Percentiles rank a stretch among this genome's conserved stretches.
phyloP scores from a whole-genome alignment of 108 stramenopile species.

The Fragilariopsis cylindrus region DNA sequence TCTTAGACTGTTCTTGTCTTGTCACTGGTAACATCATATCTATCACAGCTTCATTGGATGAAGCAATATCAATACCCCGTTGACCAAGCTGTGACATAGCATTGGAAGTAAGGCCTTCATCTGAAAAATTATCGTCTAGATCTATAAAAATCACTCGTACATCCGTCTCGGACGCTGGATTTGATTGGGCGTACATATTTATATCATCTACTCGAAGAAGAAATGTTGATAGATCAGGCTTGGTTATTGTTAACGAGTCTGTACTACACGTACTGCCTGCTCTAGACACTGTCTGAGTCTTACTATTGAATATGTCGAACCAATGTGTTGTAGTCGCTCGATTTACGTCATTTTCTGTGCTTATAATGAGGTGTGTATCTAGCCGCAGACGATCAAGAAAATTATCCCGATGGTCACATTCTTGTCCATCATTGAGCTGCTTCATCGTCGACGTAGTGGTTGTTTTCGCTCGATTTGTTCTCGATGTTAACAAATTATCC shows the following conservation, averaged over 20 bases:
- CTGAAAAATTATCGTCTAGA: constrained; percentile 22
- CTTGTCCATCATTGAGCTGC: constrained; percentile 6
- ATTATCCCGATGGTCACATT: constrained; percentile 10
- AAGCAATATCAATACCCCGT: constrained; percentile 21
- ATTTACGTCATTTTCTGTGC: too few species aligned
- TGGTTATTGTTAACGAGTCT: not conserved
- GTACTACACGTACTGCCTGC: not conserved
- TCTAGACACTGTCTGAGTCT: not conserved
- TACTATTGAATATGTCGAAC: too few species aligned
- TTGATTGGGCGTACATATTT: constrained; percentile 14
- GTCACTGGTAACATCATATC: not conserved
- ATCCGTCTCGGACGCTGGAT: constrained; percentile 5
- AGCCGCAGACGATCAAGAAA: constrained; percentile 42
- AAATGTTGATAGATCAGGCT: constrained; percentile 22
- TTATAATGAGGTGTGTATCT: constrained; percentile 20
- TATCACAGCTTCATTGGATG: constrained; percentile 16
- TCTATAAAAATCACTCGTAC: constrained; percentile 30
- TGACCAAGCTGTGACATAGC: constrained; percentile 24
- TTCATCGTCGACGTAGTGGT: constrained; percentile 5
- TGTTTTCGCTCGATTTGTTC: not conserved
- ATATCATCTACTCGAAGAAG: constrained; percentile 51
- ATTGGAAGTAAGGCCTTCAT: constrained; percentile 17
- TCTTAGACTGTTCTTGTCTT: not conserved
- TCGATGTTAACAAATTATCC: not conserved
- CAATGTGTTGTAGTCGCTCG: too few species aligned